Evolutionary conservation across 139 green algal species (phyloP).

Genomic region (Pleodorina starrii): DNA sequence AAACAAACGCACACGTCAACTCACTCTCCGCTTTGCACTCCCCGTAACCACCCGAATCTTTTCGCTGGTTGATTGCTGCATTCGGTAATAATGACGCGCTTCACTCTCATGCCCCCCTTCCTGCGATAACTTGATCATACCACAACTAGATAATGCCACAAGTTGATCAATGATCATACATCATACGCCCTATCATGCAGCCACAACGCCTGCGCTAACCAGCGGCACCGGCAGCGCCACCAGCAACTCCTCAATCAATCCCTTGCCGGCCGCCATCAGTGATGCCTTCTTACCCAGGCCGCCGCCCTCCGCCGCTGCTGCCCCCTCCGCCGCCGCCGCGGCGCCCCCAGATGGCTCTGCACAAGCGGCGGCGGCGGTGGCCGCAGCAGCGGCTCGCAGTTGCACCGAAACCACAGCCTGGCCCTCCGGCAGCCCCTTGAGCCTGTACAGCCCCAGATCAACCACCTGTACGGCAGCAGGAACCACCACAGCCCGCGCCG

Average conservation of each 20-base stretch:
- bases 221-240: conserved; percentile 6
- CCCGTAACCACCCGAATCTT: too few species aligned
- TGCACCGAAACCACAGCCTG: conserved; percentile 4
- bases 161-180: too few species aligned
- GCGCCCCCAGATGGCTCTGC: neutral
- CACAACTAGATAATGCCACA: too few species aligned
- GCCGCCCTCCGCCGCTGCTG: neutral
- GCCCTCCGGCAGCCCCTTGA: neutral
- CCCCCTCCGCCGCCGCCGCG: neutral
- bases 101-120: too few species aligned
- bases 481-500: neutral
- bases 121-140: too few species aligned
- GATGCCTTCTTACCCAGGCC: neutral
- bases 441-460: conserved; percentile 25
- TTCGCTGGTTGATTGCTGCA: too few species aligned
- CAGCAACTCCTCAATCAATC: conserved; percentile 5
- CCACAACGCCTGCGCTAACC: too few species aligned
- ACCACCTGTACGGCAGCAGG: neutral
- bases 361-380: neutral
- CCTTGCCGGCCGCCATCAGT: neutral
- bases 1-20: neutral
- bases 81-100: too few species aligned
- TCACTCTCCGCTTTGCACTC: too few species aligned
- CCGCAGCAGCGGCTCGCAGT: neutral
- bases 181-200: too few species aligned